Base-by-base conservation (phyloP, 2,329 filamentous ascomycete species). In the Penicillium paneum region DNA sequence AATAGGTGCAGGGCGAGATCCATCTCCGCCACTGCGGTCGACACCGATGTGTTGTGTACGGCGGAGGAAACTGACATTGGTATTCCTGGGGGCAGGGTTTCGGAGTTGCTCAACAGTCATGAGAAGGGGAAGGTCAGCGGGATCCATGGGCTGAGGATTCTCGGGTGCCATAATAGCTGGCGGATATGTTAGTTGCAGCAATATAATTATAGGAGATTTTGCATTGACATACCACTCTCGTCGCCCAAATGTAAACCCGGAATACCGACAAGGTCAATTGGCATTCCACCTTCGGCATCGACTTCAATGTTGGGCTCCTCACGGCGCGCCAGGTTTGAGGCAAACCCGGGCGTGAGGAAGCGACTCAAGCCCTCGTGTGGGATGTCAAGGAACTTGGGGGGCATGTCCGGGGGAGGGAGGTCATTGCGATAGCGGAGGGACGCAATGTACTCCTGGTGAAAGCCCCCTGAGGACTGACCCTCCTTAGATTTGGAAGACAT, bases 221-320 rank as follows among this genome's bases (percentile, higher is more conserved):
- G 42, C 17, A 10, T 38, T 41, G 32, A 70, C 79, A 58, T 81
- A 97, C 92, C 91, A 76, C 88, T 88, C 79, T 97, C 93, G 72
- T 97, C 91, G 55, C 92, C 93, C 67, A 97, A 87, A 68, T 97
- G 97, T 54, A 97, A 87, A 29, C 92, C 91, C 7, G 93, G 93
- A 78, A 97, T 90, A 67, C 94, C 94, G 54, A 97, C 89, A 64
- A 99, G 78, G 72, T 97, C 93, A 70, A 99, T 85, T 56, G 92
- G 91, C 94, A 99, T 97, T 54, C 94, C 94, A 64, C 97, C 83
- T 78, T 99, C 94, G 8, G 92, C 94, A 83, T 99, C 94, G 29
- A 91, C 91, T 75, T 99, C 94, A 58, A 99, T 94, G 70, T 97
- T 97, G 45, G 96, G 80, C 49, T 93, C 90, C 78, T 97, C 94